Percentiles rank a stretch among this genome's conserved stretches.
These are phyloP conservation scores for Amylocystis lapponica DNA, from an alignment of 768 basidiomycete species.

Conservation along the genomic window DNA sequence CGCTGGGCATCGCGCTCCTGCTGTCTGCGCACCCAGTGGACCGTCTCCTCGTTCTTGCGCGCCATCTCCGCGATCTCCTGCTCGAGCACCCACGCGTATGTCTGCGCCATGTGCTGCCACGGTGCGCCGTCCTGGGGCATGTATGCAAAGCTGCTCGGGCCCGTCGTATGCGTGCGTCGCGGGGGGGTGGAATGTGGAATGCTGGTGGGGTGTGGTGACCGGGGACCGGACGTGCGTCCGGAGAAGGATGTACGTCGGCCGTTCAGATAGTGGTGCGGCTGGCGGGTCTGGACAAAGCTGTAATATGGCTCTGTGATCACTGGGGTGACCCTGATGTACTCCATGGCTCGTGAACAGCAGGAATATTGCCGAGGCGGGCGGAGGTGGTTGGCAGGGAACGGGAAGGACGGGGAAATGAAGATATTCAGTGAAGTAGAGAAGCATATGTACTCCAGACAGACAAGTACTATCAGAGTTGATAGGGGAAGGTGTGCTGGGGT, in stretches of 20 bases:
- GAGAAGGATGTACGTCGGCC: not conserved
- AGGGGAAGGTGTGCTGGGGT: conserved; percentile 11
- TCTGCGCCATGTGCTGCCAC: conserved; percentile 23
- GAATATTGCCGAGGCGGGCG: not conserved
- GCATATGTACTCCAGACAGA: not conserved
- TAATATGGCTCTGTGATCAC: conserved; percentile 1
- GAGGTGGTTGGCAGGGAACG: not conserved
- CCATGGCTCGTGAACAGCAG: conserved; percentile 2
- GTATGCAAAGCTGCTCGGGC: not conserved
- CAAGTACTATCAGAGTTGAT: conserved; percentile 3
- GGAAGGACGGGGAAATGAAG: not conserved
- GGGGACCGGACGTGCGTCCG: not conserved
- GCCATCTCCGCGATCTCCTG: conserved; percentile 42
- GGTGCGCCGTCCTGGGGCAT: conserved; percentile 4
- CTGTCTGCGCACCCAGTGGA: conserved; percentile 62
- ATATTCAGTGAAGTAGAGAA: not conserved
- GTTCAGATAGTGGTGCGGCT: not conserved
- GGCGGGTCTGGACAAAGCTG: not conserved
- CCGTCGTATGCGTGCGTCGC: not conserved
- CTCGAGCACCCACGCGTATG: conserved; percentile 40
- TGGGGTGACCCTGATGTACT: conserved; percentile 7
- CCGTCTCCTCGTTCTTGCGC: conserved; percentile 44
- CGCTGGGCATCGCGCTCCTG: conserved; percentile 31
- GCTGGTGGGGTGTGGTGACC: not conserved
- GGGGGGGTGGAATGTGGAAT: not conserved